Base-by-base conservation (phyloP, 2,329 filamentous ascomycete species). In the Talaromyces funiculosus region DNA sequence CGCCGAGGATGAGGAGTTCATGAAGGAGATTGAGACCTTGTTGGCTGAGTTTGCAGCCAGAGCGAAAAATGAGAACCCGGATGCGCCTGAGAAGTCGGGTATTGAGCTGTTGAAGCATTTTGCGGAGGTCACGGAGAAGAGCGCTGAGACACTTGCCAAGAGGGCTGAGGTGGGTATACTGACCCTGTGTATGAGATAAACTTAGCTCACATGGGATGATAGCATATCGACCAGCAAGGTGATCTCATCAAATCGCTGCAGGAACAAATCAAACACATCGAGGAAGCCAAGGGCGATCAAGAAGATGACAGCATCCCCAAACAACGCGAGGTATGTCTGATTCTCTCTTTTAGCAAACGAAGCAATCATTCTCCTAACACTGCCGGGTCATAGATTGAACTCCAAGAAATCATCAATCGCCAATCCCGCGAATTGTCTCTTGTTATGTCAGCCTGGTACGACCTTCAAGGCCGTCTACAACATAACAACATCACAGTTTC, bases 121-220 rank as follows among this genome's bases (percentile, higher is more conserved):
- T 40, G 78, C 77, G n/a, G 81, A 80, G 29, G 78, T 83, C 42
- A 79, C 82, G 62, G 84, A 84, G 72, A 85, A 84, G 65, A 84
- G 78, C 54, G 67, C 74, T 24, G 75, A 77, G 61, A 71, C 72
- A 35, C 68, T 78, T 31, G 74, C 75, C 31, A 72, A 76, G 62
- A 74, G 75, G 62, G 74, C 74, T 62, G 75, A 77, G 74, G 75
- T 77, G 37, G 70, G 72, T 73, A 49, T 40, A 6, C 16, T 45
- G 5, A 4, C 1, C 10, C 6, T 8, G 1, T 45, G 14, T 45
- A 24, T 26, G 47, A 35, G 3, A 20, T 1, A 20, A 14, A 4
- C 4, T 14, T 5, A 35, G 5, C 47, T 51, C n/a, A 51, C 47
- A 33, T 14, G n/a, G 10, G 20, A 33, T 51, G 45, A 49, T 26